Evolutionary conservation across 164 flowering plant genomes (phyloP).

Genomic region (Vitis cinerea): DNA sequence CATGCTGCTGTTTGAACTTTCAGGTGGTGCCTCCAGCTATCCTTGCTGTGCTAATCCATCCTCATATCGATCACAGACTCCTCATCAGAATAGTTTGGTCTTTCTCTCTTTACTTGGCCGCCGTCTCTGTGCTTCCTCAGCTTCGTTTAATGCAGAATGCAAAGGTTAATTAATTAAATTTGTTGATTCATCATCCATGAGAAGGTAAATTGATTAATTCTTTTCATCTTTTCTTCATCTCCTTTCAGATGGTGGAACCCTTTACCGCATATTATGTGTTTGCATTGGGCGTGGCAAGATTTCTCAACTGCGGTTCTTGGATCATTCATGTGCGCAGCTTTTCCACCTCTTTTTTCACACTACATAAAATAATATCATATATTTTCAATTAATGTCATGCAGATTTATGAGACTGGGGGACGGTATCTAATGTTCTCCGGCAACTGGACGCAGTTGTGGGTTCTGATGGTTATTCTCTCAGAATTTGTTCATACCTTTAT

Average conservation of each 20-base stretch:
- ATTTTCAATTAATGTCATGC: too few species aligned
- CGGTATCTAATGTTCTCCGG: not conserved
- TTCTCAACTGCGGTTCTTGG: slow-evolving; percentile 9
- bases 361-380: too few species aligned
- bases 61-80: not conserved
- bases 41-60: slow-evolving; percentile 9
- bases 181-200: too few species aligned
- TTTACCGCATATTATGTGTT: slow-evolving; percentile 18
- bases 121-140: slow-evolving; percentile 17
- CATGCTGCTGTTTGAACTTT: not conserved
- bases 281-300: slow-evolving; percentile 15
- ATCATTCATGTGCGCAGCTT: not conserved
- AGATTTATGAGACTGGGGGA: not conserved
- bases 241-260: slow-evolving; percentile 14
- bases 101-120: slow-evolving; percentile 4
- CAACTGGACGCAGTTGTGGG: slow-evolving; percentile 1
- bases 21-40: slow-evolving; percentile 10
- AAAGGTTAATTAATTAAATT: not conserved
- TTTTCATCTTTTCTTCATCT: not conserved
- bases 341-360: not conserved
- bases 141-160: slow-evolving; percentile 15
- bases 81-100: slow-evolving; percentile 6
- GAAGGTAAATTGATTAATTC: too few species aligned
- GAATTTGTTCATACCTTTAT: slow-evolving; percentile 4
- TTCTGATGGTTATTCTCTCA: not conserved